Base-by-base conservation (phyloP, 2,329 filamentous ascomycete genomes). In the Alternaria infectoria region DNA sequence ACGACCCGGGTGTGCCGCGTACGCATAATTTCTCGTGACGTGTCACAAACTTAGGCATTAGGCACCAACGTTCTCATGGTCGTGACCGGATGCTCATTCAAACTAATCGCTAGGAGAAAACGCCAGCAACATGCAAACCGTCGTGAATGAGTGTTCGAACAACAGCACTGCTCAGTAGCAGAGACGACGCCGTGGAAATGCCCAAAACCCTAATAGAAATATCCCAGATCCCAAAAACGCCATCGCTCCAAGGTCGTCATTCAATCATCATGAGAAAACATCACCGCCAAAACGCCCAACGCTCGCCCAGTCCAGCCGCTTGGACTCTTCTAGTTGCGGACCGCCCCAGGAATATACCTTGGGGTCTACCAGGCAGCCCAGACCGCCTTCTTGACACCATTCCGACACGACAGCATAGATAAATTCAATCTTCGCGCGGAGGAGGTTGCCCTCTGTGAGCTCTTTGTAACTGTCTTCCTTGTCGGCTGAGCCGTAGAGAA, bases 371-470 rank as follows among this genome's bases (percentile, higher is more conserved):
- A 82, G 67, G 61, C 80, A 77, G 3, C 92, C 92, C 30, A 94
- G 80, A 2, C 92, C 92, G 4, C 88, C 89, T 70, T 91, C 90
- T 59, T 77, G 73, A 12, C 89, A 86, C 92, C 92, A 95, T 76
- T 93, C 90, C 67, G 86, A 86, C 11, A 93, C 85, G 15, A 93
- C 86, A 55, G 85, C 81, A 68, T 86, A 85, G 71, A 94, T 88
- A 75, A 94, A 94, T 62, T 89, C 86, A 61, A 95, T 86, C 82
- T 95, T 95, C 70, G 84, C 85, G 32, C 89, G 87, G 75, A 95
- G 88, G 68, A 90, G 87, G 76, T 95, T 95, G 44, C 90, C 89
- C 19, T 87, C 85, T 0, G 91, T 79, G 13, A 80, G 90, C 59
- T 93, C 88, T 59, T 74, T 75, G 62, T 78, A 76, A 26, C 69